phyloP scores from a whole-genome alignment of 371 early-diverging fungal genomes.

The Smittium culicis region DNA sequence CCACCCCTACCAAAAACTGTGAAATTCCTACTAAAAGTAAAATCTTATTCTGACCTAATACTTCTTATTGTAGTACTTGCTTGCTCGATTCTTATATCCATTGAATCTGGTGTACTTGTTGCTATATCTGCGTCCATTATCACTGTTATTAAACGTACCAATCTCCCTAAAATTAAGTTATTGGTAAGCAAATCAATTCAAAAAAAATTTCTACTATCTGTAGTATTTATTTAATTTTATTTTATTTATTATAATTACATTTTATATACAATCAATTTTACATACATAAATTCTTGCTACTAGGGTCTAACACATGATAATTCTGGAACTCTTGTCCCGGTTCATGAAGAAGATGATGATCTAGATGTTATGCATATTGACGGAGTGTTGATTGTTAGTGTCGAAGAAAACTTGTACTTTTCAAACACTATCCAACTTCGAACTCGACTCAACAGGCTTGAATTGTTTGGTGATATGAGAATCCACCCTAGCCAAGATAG shows the following conservation, averaged over 20 bases:
- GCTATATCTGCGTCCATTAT: constrained; percentile 72
- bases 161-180: constrained; percentile 62
- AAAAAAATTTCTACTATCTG: neutral
- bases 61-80: constrained; percentile 66
- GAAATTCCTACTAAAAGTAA: constrained; percentile 60
- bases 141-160: constrained; percentile 79
- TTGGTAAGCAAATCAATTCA: constrained; percentile 1
- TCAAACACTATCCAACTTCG: constrained; percentile 89
- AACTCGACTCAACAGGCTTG: constrained; percentile 78
- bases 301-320: neutral
- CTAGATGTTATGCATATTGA: constrained; percentile 57
- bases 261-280: no score
- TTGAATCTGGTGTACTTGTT: constrained; percentile 81
- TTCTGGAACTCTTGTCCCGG: neutral
- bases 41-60: constrained; percentile 73
- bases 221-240: neutral
- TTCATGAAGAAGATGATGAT: constrained; percentile 39
- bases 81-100: constrained; percentile 64
- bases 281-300: no score
- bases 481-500: constrained; percentile 76
- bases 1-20: constrained; percentile 66
- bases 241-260: no score
- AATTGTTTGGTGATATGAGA: constrained; percentile 77
- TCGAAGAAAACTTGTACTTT: constrained; percentile 85
- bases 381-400: constrained; percentile 66